phyloP scores from a whole-genome alignment of 2,329 filamentous ascomycete genomes.

The Phialocephala subalpina region DNA sequence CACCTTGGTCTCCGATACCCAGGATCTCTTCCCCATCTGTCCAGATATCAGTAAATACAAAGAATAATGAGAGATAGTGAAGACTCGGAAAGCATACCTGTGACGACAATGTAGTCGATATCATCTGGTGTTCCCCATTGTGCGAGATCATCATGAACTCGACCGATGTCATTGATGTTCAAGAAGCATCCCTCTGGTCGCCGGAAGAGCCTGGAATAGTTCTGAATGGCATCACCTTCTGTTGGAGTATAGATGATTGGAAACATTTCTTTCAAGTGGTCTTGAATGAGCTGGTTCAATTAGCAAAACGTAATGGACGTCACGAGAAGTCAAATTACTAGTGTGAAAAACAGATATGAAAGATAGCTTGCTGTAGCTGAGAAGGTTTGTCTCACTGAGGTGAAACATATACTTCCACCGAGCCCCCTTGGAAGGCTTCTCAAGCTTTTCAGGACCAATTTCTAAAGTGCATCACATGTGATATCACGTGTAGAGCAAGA shows the following conservation, averaged over 20 bases:
- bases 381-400: background rate
- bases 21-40: constrained; percentile 74
- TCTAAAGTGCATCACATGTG: background rate
- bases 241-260: constrained; percentile 91
- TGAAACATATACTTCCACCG: background rate
- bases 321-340: background rate
- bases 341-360: background rate
- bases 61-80: too few species aligned
- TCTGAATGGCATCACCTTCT: constrained; percentile 86
- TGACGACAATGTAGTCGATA: constrained; percentile 89
- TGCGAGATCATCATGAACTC: constrained; percentile 70
- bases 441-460: background rate
- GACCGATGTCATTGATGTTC: constrained; percentile 73
- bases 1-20: constrained; percentile 89
- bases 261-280: constrained; percentile 88
- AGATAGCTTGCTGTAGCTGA: background rate
- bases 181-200: constrained; percentile 83
- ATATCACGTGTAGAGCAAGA: background rate
- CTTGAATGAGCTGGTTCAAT: constrained; percentile 67
- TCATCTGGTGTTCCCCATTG: constrained; percentile 77
- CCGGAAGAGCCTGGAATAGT: constrained; percentile 81
- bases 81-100: constrained; percentile 70
- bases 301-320: constrained; percentile 11
- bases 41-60: too few species aligned
- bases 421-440: background rate